Base-by-base conservation (phyloP, 257 asterid genomes). In the Lavandula angustifolia region DNA sequence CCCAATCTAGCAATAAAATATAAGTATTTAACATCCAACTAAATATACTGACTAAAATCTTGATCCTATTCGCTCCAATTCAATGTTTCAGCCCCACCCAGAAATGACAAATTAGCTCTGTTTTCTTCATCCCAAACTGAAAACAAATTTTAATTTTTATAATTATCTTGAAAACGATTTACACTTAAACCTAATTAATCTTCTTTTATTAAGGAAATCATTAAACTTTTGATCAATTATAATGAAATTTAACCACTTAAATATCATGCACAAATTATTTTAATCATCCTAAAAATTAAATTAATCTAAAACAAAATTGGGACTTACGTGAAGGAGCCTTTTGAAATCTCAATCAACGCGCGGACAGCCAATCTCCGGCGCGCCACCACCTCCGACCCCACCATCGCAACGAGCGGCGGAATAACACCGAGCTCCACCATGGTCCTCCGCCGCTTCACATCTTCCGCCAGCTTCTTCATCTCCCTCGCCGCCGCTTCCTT, bases 391-490 rank as follows among this genome's bases (percentile, higher is more conserved):
- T 80, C 77, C 29, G 95, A 82, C 14, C 79, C 94, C 44, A 80
- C 77, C 96, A 92, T 92, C 5, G 66, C 84, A 14, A 92, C 96
- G 71, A 92, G 67, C 69, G 98, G 96, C 69, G 87, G 96, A 62
- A 92, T 85, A 35, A 92, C 95, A 4, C 96, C 98, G 13, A 92
- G 96, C 79, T 89, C 94, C 80, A 84, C 96, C 91, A 92, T 84
- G 59, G 68, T 74, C 69, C 71, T 87, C 88, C 88, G 82, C 74
- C 74, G 77, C 80, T 57, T 75, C 61, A 69, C 52, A 43, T 77
- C 85, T 13, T 79, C 84, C 7, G 92, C 96, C 62, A 92, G 70
- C 76, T 57, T 78, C 77, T 65, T 72, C 38, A 92, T 87, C 81
- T 82, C 95, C 17, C 37, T 56, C 32, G 76, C 95, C 16, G 95